Evolutionary conservation across 169 alveolate genomes (phyloP), one percentile per base, ranked within the genome.

Genomic region (Cryptosporidium parvum): DNA sequence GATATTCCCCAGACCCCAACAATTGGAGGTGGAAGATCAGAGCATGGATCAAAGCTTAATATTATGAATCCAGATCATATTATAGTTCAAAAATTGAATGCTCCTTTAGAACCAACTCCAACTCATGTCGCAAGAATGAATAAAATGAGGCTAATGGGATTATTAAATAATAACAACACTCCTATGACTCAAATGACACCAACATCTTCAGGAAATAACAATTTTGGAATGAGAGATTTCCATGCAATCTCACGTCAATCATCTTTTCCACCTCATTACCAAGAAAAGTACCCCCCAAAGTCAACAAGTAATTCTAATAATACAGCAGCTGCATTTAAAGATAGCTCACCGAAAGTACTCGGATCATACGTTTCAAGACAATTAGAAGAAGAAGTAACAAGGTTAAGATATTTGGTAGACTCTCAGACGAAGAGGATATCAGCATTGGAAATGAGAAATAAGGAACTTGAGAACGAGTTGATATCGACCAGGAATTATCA

Each of bases 291-390:
- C 42, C 75, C 72, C 14, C 44, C 75, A 42, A 65, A 59, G 29
- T 21, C 89, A 21, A 23, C 89, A 44, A 37, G 23, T 45, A 80
- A 65, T 39, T 62, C 75, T 0, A 80, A 65, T 52, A 80, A 80
- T 45, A 42, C 80, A 14, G 68, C 89, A 18, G 65, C 89, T 44
- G 75, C 56, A 2, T 80, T 80, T 62, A 58, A 58, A 16, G 89
- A 80, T 37, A 62, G 80, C 45, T 80, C 89, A 61, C 73, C 80
- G 10, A 80, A 80, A 21, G 89, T 80, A 37, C 68, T 80, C 26
- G 75, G 89, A 44, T 80, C 89, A 26, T 80, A 80, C 42, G 89
- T 80, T 6, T 80, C 89, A 44, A 80, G 89, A 48, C 89, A 80
- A 39, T 80, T 80, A 39, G 89, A 80, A 48, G 89, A 80, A 42